Base-by-base conservation (phyloP, 2,329 filamentous ascomycete genomes). In the Penicillium sp. region DNA sequence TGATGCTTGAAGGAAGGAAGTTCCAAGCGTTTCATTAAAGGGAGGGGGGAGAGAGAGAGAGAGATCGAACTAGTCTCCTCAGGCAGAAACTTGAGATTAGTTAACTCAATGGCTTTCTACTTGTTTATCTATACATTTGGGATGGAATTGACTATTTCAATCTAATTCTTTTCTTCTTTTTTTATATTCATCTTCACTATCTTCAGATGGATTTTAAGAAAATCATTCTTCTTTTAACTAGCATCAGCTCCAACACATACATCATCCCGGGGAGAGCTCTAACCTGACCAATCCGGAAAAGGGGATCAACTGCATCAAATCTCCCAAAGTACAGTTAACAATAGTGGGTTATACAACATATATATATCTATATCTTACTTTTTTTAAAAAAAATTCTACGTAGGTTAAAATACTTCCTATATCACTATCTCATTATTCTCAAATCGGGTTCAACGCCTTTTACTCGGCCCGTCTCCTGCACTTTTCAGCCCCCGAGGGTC, bases 201-300 rank as follows among this genome's bases (percentile, higher is more conserved):
- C 27, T 46, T 8, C 34, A 31, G 15, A 48, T 33, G 16, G 10
- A 15, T 5, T 33, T 34, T 13, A 2, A 13, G n/a, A 48, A 13
- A 48, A 45, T 4, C 21, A 23, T 21, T n/a, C 33, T 41, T 19
- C 36, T 33, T 23, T n/a, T n/a, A 19, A 19, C 11, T 2, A 33
- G 31, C 13, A n/a, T n/a, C n/a, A 31, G 41, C 50, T 55, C 47
- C 53, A 55, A 25, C 23, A 11, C 53, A 43, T 59, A 58, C 55
- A 60, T 61, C 55, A 59, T 57, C 55, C 43, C 41, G 10, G 43
- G 45, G 38, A 50, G 15, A 62, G 58, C 59, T 59, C 43, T 39
- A 15, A 6, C 41, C 46, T 38, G 47, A 55, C 63, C 63, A 65
- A 65, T 65, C 61, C 55, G 53, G n/a, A 27, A 49, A n/a, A 29